Base-by-base conservation (phyloP, 306 rosid genomes). In the Vicia faba region DNA sequence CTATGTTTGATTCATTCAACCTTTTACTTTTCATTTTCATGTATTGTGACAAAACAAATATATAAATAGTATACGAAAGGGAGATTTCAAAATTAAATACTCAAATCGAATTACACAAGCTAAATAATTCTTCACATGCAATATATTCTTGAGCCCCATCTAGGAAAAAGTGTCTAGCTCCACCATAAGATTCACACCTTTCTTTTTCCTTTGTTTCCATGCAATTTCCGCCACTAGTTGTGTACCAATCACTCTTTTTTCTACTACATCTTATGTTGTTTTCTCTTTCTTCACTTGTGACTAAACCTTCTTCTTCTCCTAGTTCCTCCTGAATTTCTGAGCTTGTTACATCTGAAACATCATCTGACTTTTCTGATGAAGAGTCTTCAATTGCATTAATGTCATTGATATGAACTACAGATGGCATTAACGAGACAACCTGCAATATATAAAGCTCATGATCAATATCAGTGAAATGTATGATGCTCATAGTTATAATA, bases 141-240 rank as follows among this genome's bases (percentile, higher is more conserved):
- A 19, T 39, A 46, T 60, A 78, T 20, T 81, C 75, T 74, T 60
- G 16, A 36, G 72, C 60, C 5, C 78, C 78, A 19, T 68, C 41
- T 2, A 16, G 80, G 55, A 15, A 77, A 74, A 64, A 81, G 29
- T 60, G 57, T 69, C 56, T 81, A 40, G 85, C 85, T 38, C 85
- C 72, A 44, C 69, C 72, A 60, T 59, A 70, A 19, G 74, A 44
- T 61, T 38, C 64, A 55, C 65, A 33, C 12, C 65, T 43, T 59
- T 54, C 65, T 65, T 67, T 13, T 5, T 15, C 49, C 60, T 53
- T 45, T 72, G 51, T 53, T 36, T 72, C 40, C 68, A 18, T 26
- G 0, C 5, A 19, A 10, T 18, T 71, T 20, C 36, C 66, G 45
- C 18, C 23, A 20, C 23, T 20, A 20, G 23, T 20, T 20, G 23